Conservation (phyloP, 306 rosid genomes). For the Ormosia semicastrata region DNA sequence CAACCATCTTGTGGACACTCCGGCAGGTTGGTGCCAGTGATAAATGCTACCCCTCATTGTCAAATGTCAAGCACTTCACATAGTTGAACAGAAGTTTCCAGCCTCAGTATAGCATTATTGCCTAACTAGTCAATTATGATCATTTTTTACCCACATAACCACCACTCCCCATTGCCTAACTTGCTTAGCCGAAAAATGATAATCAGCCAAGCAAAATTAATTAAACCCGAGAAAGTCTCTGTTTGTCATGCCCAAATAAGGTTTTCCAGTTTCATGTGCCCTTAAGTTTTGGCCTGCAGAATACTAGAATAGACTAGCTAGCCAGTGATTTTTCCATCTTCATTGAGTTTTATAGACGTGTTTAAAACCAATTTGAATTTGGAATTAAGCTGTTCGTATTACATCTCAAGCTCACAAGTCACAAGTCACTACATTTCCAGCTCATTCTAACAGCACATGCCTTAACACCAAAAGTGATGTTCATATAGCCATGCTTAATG, state of each 20-base stretch:
- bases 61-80: slow-evolving; percentile 33
- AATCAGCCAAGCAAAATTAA: slow-evolving; percentile 36
- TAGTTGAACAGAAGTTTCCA: slow-evolving; percentile 11
- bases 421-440: slow-evolving; percentile 19
- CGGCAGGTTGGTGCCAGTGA: slow-evolving; percentile 32
- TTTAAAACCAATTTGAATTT: slow-evolving; percentile 8
- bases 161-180: slow-evolving; percentile 50
- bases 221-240: slow-evolving; percentile 40
- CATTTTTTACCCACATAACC: slow-evolving; percentile 6
- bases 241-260: slow-evolving; percentile 35
- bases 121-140: slow-evolving; percentile 38
- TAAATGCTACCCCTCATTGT: slow-evolving; percentile 33
- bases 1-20: slow-evolving; percentile 6
- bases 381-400: slow-evolving; percentile 25
- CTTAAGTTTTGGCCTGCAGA: slow-evolving; percentile 8
- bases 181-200: slow-evolving; percentile 52
- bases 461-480: background rate
- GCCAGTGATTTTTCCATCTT: background rate
- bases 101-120: slow-evolving; percentile 23
- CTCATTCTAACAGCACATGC: slow-evolving; percentile 30
- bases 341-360: slow-evolving; percentile 19
- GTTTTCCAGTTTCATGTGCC: slow-evolving; percentile 19
- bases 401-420: slow-evolving; percentile 5
- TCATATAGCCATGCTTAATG: background rate
- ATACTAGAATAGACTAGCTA: slow-evolving; percentile 10